Evolutionary conservation across 108 stramenopile species (phyloP).

Genomic region (Nannochloropsis salina): DNA sequence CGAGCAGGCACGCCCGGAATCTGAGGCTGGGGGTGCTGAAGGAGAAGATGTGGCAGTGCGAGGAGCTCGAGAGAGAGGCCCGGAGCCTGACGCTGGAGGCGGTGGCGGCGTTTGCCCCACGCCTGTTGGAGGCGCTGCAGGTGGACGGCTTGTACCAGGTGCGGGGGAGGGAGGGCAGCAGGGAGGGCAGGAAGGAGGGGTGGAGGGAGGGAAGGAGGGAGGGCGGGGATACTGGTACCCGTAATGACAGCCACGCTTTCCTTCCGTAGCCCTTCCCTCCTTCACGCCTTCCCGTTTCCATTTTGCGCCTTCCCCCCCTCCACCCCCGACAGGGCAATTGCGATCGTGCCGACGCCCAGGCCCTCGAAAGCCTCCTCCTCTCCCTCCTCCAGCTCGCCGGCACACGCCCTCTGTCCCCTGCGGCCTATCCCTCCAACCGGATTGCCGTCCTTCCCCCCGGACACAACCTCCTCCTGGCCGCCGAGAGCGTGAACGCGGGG

Average conservation of each 20-base stretch:
- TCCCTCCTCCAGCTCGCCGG: not conserved
- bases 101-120: not conserved
- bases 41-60: not conserved
- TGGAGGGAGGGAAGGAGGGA: not conserved
- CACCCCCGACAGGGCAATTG: not conserved
- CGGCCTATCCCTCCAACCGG: not conserved
- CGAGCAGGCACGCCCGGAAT: slow-evolving; percentile 30
- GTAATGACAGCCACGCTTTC: too few species aligned
- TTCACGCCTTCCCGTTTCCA: not conserved
- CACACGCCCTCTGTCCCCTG: not conserved
- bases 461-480: not conserved
- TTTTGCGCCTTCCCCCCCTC: not conserved
- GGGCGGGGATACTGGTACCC: not conserved
- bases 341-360: not conserved
- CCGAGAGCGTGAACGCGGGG: not conserved
- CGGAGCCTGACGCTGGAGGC: not conserved
- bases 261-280: not conserved
- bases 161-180: too few species aligned
- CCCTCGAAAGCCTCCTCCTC: not conserved
- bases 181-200: not conserved
- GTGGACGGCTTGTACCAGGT: not conserved
- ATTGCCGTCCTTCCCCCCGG: not conserved
- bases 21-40: slow-evolving; percentile 25
- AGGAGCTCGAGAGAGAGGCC: not conserved
- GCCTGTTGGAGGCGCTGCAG: not conserved